phyloP scores from a whole-genome alignment of 208 protist species.

The Spongospora subterranea region DNA sequence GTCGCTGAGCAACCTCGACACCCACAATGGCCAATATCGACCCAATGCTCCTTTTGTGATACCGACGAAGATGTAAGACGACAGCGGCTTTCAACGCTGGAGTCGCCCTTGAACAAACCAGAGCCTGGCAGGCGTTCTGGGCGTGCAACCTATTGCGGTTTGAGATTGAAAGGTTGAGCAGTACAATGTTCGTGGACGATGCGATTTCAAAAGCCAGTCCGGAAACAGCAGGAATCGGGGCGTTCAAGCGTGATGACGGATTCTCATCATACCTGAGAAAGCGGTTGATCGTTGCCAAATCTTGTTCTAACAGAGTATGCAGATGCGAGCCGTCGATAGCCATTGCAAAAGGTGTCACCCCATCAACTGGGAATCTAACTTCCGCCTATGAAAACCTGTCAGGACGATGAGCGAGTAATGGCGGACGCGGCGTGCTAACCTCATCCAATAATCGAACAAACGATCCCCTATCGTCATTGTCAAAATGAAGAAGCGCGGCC shows the following conservation, averaged over 20 bases:
- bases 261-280: not conserved
- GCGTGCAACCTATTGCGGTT: not conserved
- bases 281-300: not conserved
- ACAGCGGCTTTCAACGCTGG: conserved; percentile 29
- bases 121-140: not conserved
- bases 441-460: not conserved
- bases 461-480: not conserved
- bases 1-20: not conserved
- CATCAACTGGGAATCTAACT: not conserved
- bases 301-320: not conserved
- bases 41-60: not conserved
- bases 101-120: conserved; percentile 21
- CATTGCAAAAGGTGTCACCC: not conserved
- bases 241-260: no score
- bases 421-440: not conserved
- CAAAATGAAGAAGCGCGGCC: not conserved
- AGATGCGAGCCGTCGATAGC: not conserved
- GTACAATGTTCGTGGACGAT: no score
- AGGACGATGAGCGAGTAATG: not conserved
- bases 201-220: no score
- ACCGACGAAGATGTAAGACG: conserved; percentile 49
- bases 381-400: not conserved
- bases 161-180: not conserved
- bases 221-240: no score
- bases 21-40: conserved; percentile 4